Conservation (phyloP, 306 rosid genomes). For the Sicyos edulis region DNA sequence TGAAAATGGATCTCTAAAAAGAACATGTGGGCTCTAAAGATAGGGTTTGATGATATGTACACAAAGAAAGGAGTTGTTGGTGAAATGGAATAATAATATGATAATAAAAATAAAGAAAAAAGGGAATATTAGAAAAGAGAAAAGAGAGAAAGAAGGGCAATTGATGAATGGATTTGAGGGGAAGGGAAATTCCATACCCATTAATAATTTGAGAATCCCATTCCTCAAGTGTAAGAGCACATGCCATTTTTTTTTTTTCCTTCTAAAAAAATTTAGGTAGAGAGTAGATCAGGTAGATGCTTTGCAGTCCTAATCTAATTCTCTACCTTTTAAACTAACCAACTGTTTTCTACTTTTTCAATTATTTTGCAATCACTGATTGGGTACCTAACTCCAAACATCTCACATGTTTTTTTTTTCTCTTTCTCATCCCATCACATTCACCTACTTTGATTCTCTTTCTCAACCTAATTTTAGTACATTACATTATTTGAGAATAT, state of each 20-base stretch:
- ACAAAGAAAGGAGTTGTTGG: neutral
- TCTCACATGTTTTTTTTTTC: conserved; percentile 31
- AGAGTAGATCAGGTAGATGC: neutral
- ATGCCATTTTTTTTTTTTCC: neutral
- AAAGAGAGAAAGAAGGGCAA: too few species aligned
- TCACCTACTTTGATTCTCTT: neutral
- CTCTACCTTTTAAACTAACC: conserved; percentile 24
- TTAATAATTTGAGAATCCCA: conserved; percentile 31
- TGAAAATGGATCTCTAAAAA: neutral
- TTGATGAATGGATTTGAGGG: too few species aligned
- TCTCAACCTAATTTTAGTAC: neutral
- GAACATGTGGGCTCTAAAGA: neutral
- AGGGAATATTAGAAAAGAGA: too few species aligned
- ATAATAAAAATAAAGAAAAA: too few species aligned
- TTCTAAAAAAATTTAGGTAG: neutral
- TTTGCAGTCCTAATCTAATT: neutral
- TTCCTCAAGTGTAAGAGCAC: conserved; percentile 31
- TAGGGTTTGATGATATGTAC: neutral
- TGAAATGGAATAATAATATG: neutral
- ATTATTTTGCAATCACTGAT: conserved; percentile 21
- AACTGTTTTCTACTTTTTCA: conserved; percentile 25
- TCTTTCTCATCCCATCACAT: neutral
- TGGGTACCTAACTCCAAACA: conserved; percentile 47
- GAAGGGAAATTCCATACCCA: conserved; percentile 26
- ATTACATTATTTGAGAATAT: too few species aligned